Evolutionary conservation across 345 rosid species (phyloP).

Genomic region (Citrus trifoliata): DNA sequence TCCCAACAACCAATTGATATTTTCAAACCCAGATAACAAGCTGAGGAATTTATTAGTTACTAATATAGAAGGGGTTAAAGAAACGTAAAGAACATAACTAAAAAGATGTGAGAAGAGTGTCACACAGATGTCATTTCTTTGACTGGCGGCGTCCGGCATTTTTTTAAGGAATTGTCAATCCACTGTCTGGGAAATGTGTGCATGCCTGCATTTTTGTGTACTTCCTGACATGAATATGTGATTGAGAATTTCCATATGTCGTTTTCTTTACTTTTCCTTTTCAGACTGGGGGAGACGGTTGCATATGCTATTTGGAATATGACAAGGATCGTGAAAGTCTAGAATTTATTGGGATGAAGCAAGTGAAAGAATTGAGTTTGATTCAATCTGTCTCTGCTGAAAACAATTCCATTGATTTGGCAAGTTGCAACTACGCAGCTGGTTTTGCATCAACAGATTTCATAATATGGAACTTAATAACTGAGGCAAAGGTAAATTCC

Average conservation of each 20-base stretch:
- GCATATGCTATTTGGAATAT: slow-evolving; percentile 84
- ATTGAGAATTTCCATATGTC: slow-evolving; percentile 11
- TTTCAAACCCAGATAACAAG: not conserved
- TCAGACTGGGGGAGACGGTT: slow-evolving; percentile 98
- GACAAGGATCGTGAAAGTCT: slow-evolving; percentile 49
- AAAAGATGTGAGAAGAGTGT: not conserved
- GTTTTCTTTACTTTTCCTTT: slow-evolving; percentile 17
- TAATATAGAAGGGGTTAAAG: too few species aligned
- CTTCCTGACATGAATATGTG: not conserved
- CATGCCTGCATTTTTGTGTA: not conserved
- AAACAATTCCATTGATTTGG: slow-evolving; percentile 26
- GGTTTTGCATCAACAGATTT: slow-evolving; percentile 94
- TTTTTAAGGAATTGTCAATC: not conserved
- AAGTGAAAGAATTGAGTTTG: slow-evolving; percentile 82
- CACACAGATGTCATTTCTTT: not conserved
- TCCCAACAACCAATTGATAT: not conserved
- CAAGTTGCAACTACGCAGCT: slow-evolving; percentile 63
- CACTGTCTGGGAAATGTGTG: not conserved
- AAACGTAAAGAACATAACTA: not conserved
- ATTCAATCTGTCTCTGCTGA: slow-evolving; percentile 58
- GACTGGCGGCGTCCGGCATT: not conserved
- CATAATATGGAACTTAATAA: slow-evolving; percentile 70
- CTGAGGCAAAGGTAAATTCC: slow-evolving; percentile 66
- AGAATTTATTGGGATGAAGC: slow-evolving; percentile 91
- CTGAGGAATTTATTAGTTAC: not conserved